Base-by-base conservation (phyloP, 2,329 filamentous ascomycete genomes). In the Phaeosphaeriaceae sp. region DNA sequence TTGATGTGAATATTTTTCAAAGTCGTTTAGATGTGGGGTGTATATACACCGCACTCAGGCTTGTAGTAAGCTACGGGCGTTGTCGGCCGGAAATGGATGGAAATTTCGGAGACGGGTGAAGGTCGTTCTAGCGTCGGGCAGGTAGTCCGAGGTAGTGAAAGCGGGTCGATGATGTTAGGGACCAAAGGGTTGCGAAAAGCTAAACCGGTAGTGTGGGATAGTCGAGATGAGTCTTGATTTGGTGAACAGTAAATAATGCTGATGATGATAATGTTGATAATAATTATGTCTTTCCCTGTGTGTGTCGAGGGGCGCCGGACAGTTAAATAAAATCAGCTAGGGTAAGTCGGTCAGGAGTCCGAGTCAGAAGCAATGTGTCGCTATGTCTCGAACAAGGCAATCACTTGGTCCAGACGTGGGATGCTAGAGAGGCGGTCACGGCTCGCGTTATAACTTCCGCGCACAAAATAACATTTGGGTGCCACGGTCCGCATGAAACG, bases 401-500 rank as follows among this genome's bases (percentile, higher is more conserved):
- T 69, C 67, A 70, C 52, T 57, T 60, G 67, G 62, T 46, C 63
- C 63, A 56, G 57, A 48, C 57, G 65, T 67, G 65, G 59, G 65
- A 64, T 66, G 58, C 56, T 11, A 26, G 56, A 50, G 52, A 48
- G 35, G 54, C 56, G 61, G 61, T 57, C 64, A 57, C 51, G 48
- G 55, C 61, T 59, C 54, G 56, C 53, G 54, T 65, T 70, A 70
- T 71, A 69, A 67, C 60, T 56, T 59, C 53, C 58, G 56, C 46
- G 46, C 45, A 43, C 52, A 54, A 56, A 44, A 54, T 55, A 55
- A 46, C 52, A 49, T 61, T 60, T 48, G 60, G 60, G 59, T 60
- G 52, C 43, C 52, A 46, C 53, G 50, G 50, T 46, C 49, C 54
- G 65, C 65, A 60, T 63, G 54, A 66, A 63, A 64, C 61, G 49